Evolutionary conservation across 768 basidiomycete genomes (phyloP), one percentile per base, ranked within the genome.

Genomic region (Scleroderma citrinum): DNA sequence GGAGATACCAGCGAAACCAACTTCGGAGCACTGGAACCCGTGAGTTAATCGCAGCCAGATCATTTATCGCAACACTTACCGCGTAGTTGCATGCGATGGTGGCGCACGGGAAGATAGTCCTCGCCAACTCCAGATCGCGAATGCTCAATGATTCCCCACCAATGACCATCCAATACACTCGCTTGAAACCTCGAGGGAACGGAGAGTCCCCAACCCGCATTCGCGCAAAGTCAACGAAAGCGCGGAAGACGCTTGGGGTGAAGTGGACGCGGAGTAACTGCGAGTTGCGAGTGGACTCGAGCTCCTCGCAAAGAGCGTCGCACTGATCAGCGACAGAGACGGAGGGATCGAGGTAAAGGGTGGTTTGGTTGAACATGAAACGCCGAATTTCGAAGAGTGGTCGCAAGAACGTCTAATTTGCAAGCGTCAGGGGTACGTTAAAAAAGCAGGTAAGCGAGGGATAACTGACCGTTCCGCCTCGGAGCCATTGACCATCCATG

Each of bases 131-230:
- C 38, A 64, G 52, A 44, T 64, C 63, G 23, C 50, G 51, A 34
- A 52, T 30, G 17, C 56, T 59, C 39, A 63, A 54, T 7, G 59
- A 63, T 55, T 64, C 61, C 3, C 64, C 64, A 12, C 64, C 57
- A n/a, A 64, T 65, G 20, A 65, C 59, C 63, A 65, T 65, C 63
- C 64, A 65, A 47, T 65, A 64, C 19, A 64, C 40, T 21, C 63
- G 59, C 11, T 55, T 55, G 36, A 60, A 65, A 8, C 61, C 61
- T 5, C 46, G 39, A 17, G 61, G 56, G 0, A 60, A 38, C 7
- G 36, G 26, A 14, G 58, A 53, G 21, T 47, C 58, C 19, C 50
- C 48, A 31, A 50, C 48, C 8, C 56, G 59, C 48, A 63, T 53
- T 44, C 55, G 57, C 38, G 53, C 59, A 2, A 61, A 65, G 44